phyloP scores from a whole-genome alignment of 2,329 filamentous ascomycete genomes.

The Phoma sp. region DNA sequence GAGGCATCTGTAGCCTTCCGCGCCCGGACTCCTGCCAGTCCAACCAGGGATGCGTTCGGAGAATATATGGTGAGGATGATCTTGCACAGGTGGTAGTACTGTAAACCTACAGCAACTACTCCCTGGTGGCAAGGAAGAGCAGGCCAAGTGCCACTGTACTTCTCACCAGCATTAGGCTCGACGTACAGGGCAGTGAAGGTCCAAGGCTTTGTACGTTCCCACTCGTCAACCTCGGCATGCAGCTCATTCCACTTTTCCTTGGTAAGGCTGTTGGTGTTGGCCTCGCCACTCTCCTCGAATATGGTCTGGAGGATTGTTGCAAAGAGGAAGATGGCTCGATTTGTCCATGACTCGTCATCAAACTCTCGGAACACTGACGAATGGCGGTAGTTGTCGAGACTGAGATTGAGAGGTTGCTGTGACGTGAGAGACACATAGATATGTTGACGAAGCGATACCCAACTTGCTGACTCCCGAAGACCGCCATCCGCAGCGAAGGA shows the following conservation, averaged over 20 bases:
- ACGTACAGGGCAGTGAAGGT: constrained; percentile 33
- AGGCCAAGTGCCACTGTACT: constrained; percentile 34
- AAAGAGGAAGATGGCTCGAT: constrained; percentile 44
- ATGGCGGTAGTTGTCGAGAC: constrained; percentile 40
- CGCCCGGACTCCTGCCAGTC: constrained; percentile 35
- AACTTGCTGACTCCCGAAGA: constrained; percentile 51
- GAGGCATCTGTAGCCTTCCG: constrained; percentile 36
- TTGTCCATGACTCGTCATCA: constrained; percentile 42
- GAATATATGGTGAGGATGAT: constrained; percentile 42
- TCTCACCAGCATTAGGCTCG: constrained; percentile 33
- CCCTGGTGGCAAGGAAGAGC: constrained; percentile 32
- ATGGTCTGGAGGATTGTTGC: constrained; percentile 37
- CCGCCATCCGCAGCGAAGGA: constrained; percentile 50
- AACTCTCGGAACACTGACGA: constrained; percentile 40
- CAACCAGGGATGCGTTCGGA: constrained; percentile 36
- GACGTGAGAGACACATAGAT: constrained; percentile 51
- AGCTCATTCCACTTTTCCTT: constrained; percentile 39
- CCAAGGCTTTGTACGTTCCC: constrained; percentile 43
- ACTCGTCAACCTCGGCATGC: constrained; percentile 40
- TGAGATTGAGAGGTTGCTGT: constrained; percentile 42
- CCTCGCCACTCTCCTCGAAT: constrained; percentile 30
- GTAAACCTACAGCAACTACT: constrained; percentile 37
- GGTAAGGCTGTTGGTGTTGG: constrained; percentile 25
- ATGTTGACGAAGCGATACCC: constrained; percentile 52
- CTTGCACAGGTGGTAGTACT: constrained; percentile 43